Evolutionary conservation across 1,139 yeast species (phyloP).

Genomic region (Debaryomyces robertsiae): DNA sequence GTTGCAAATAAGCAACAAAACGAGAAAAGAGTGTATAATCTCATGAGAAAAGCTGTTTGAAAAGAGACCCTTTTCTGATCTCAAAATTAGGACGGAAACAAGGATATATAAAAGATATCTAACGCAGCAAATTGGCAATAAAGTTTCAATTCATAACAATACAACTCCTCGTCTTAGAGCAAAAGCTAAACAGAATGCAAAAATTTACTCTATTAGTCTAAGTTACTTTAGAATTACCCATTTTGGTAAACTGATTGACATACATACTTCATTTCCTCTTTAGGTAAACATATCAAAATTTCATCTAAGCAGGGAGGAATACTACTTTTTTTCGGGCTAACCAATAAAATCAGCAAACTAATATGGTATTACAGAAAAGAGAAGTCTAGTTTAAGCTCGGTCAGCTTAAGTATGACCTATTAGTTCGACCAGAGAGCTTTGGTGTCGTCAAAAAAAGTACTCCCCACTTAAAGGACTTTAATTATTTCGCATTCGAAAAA

Average conservation of each 20-base stretch:
- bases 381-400: too few relatives aligned
- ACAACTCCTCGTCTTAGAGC: conserved; percentile 8
- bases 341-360: too few relatives aligned
- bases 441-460: too few relatives aligned
- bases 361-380: too few relatives aligned
- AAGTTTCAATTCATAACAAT: not conserved
- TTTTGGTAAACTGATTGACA: conserved; percentile 14
- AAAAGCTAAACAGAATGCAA: conserved; percentile 3
- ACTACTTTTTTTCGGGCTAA: not conserved
- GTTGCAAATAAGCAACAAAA: conserved; percentile 13
- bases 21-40: conserved; percentile 10
- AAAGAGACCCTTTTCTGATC: not conserved
- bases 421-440: too few relatives aligned
- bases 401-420: too few relatives aligned
- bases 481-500: too few relatives aligned
- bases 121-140: not conserved
- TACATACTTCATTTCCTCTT: conserved; percentile 13
- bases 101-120: not conserved
- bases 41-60: conserved; percentile 8
- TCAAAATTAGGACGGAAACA: not conserved
- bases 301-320: not conserved
- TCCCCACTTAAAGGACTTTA: too few relatives aligned
- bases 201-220: conserved; percentile 12
- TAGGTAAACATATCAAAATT: conserved; percentile 12
- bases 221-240: conserved; percentile 13